phyloP scores from a whole-genome alignment of 1,284 basidiomycete species.

The Mycosarcoma mackinlayi region DNA sequence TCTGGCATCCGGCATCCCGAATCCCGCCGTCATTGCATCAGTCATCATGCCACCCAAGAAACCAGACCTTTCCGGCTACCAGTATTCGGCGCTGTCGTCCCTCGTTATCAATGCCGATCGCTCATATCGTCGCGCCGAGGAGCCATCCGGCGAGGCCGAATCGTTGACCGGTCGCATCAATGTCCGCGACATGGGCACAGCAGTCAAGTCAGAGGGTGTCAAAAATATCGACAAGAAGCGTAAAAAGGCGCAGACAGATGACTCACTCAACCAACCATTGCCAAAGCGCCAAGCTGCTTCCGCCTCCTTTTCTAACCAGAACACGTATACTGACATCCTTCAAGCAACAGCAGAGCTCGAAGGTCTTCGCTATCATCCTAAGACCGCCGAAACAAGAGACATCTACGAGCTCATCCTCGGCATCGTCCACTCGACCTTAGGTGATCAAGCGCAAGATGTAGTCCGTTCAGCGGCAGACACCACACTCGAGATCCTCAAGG shows the following conservation, averaged over 20 bases:
- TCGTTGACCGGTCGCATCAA: constrained; percentile 91
- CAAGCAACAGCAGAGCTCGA: constrained; percentile 83
- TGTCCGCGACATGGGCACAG: constrained; percentile 91
- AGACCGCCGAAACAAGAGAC: constrained; percentile 91
- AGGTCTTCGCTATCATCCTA: constrained; percentile 88
- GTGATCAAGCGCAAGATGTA: constrained; percentile 95
- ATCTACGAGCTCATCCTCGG: constrained; percentile 93
- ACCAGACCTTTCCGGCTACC: constrained; percentile 66
- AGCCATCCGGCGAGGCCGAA: constrained; percentile 95
- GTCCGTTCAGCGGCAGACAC: constrained; percentile 93
- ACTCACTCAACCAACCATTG: constrained; percentile 39
- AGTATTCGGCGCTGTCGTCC: constrained; percentile 66
- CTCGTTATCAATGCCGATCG: constrained; percentile 65
- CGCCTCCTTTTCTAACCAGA: constrained; percentile 74
- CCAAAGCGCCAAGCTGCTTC: constrained; percentile 71
- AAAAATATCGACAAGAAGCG: constrained; percentile 97
- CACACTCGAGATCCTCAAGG: constrained; percentile 89
- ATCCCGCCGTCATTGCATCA: neutral
- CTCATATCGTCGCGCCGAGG: constrained; percentile 69
- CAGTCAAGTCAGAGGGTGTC: constrained; percentile 82
- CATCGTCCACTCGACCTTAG: constrained; percentile 75
- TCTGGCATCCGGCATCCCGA: neutral
- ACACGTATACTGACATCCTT: constrained; percentile 59
- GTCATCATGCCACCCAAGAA: constrained; percentile 63
- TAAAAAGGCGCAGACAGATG: constrained; percentile 65